Base-by-base conservation (phyloP, 2,329 filamentous ascomycete genomes). In the Dothidotthia symphoricarpi region DNA sequence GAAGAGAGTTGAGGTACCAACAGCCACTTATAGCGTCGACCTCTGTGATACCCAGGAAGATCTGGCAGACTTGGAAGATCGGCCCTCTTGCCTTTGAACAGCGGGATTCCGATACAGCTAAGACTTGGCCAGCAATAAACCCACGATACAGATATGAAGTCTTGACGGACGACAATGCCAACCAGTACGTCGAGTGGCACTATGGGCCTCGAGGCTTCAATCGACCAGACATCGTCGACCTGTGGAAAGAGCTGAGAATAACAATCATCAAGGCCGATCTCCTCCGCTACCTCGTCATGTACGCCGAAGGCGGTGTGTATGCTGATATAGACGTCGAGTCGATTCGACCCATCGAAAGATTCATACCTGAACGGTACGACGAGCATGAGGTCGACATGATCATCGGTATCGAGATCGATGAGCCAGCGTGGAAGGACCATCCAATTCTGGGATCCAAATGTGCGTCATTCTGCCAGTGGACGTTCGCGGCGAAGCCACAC, bases 31-130 rank as follows among this genome's bases (percentile, higher is more conserved):
- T 64, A 31, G 16, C 44, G 4, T 35, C 54, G 17, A 49, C 43
- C 28, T 44, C 46, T 41, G 34, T 59, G 36, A 51, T 87, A 81
- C 52, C 84, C 75, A 5, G 74, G 38, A 88, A 87, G 65, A 84
- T 88, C 49, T 88, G 83, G 84, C 84, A 88, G 64, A 83, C 80
- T 0, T 88, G 84, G 84, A 88, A 86, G 61, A 76, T 83, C 17
- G 76, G 83, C 45, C 80, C 83, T 2, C 69, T 86, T 24, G 71
- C 72, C 2, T 86, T 86, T 55, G 83, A 85, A 46, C 74, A 81
- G 53, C 74, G 78, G 35, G 82, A 87, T 53, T 69, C 77, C 22
- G 66, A 73, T 16, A 72, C 73, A 0, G 83, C 83, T 8, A 75
- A 75, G 49, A 81, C 81, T 2, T 88, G 84, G 83, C 72, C 77